Evolutionary conservation across 495 filamentous ascomycete species (phyloP).

Genomic region (Penicillium dipodomyicola): DNA sequence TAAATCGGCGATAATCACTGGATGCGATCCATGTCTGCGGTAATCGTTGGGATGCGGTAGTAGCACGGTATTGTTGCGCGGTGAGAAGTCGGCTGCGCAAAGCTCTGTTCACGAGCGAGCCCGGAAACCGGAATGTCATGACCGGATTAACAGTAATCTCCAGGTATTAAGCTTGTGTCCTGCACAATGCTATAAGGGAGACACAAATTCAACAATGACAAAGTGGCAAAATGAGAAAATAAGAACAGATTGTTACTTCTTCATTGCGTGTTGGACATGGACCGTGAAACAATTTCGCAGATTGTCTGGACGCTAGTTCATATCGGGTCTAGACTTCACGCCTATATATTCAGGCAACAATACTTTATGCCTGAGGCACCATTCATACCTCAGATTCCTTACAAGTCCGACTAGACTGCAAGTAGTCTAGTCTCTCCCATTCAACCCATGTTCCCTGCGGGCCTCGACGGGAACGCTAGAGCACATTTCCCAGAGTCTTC

Average conservation of each 20-base stretch:
- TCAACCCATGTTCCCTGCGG: constrained; percentile 12
- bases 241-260: not conserved
- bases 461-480: constrained; percentile 20
- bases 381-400: not conserved
- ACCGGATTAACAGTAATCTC: constrained; percentile 5
- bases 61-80: constrained; percentile 14
- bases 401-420: constrained; percentile 16
- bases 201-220: not conserved
- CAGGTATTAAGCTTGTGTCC: not conserved
- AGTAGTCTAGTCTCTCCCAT: constrained; percentile 18
- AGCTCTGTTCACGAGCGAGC: constrained; percentile 26
- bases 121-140: constrained; percentile 21
- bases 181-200: not conserved
- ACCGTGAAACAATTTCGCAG: constrained; percentile 13
- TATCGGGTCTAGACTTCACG: constrained; percentile 9
- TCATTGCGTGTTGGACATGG: constrained; percentile 2
- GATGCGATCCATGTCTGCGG: not conserved
- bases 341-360: constrained; percentile 16
- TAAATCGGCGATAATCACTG: not conserved
- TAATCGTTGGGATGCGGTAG: not conserved
- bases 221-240: not conserved
- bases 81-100: constrained; percentile 23
- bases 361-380: not conserved
- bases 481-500: constrained; percentile 10
- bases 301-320: not conserved